Evolutionary conservation across 495 filamentous ascomycete species (phyloP).

Genomic region (Hypoxylon intermedium): DNA sequence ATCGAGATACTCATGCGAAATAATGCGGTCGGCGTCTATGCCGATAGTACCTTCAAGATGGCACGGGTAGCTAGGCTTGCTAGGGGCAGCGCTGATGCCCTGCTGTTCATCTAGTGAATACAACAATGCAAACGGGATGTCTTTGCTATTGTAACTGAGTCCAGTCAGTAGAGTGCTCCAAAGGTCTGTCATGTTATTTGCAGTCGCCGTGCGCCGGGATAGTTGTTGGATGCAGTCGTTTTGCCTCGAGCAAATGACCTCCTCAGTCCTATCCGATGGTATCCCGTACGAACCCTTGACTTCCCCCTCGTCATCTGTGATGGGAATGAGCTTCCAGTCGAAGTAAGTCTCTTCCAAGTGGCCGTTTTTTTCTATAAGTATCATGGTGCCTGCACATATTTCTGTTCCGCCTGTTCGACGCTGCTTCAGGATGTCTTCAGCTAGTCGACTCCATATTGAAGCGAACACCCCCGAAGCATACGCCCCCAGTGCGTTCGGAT

Average conservation of each 20-base stretch:
- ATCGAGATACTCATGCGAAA: conserved; percentile 60
- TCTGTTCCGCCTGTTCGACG: conserved; percentile 29
- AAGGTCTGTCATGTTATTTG: conserved; percentile 63
- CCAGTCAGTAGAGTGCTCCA: conserved; percentile 59
- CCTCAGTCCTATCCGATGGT: conserved; percentile 62
- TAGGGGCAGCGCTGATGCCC: conserved; percentile 6
- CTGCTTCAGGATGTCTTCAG: conserved; percentile 39
- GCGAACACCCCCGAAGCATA: conserved; percentile 47
- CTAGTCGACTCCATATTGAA: conserved; percentile 45
- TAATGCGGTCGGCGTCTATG: conserved; percentile 61
- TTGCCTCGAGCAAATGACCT: conserved; percentile 61
- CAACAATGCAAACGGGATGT: conserved; percentile 65
- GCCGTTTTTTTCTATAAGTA: conserved; percentile 57
- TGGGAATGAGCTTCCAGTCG: conserved; percentile 66
- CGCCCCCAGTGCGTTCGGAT: conserved; percentile 49
- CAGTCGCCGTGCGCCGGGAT: conserved; percentile 63
- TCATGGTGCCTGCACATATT: conserved; percentile 49
- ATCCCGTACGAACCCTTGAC: conserved; percentile 62
- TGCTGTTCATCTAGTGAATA: conserved; percentile 59
- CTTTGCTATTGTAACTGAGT: conserved; percentile 58
- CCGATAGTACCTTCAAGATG: conserved; percentile 65
- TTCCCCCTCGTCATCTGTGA: conserved; percentile 56
- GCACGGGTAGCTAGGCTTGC: conserved; percentile 41
- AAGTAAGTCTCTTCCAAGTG: conserved; percentile 69
- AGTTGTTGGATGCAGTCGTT: conserved; percentile 65